Evolutionary conservation across 1,284 basidiomycete genomes (phyloP), one percentile per base, ranked within the genome.

Genomic region (Sporisorium reilianum): DNA sequence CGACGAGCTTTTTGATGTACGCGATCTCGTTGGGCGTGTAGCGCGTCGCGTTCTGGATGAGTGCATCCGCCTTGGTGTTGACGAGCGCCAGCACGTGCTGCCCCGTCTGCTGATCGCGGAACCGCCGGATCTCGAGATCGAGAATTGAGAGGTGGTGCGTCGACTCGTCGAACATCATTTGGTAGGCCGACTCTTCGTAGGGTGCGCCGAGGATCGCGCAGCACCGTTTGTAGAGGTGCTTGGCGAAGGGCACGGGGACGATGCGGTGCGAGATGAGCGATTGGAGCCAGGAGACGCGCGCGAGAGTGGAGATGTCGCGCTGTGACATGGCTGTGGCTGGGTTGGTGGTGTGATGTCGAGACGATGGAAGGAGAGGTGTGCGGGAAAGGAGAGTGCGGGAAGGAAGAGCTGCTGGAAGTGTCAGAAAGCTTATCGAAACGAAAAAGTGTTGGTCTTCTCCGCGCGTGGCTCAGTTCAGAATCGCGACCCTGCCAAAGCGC

Each of bases 1-100:
- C 92, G 44, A 95, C 74, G 14, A 83, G 45, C 30, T 69, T 71
- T 34, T 78, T 80, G 56, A 83, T 71, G 36, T 68, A 76, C 2
- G 60, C 63, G 26, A 83, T 70, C 60, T 82, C 81, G 7, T 49
- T 22, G 3, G 77, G 41, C 9, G 75, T 64, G 62, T 82, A 81
- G 8, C 78, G 67, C 10, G 80, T 82, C 4, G 80, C 81, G 32
- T 67, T 40, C 50, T 80, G 66, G 11, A 81, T 77, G 22, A 82
- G 46, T 16, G 40, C 38, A 55, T 82, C 81, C 2, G 46, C 67
- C 46, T 79, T 80, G 28, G 81, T 71, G 32, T 83, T 83, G 45
- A 80, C 75, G 11, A 82, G 64, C 5, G 78, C 77, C 11, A 80
- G 45, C 23, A 73, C 51, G 3, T 62, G 34, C 16, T 50, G 41